Percentiles rank a stretch among this genome's conserved stretches.
Conservation (phyloP, 2,329 filamentous ascomycete species). For the Alternaria postmessia region DNA sequence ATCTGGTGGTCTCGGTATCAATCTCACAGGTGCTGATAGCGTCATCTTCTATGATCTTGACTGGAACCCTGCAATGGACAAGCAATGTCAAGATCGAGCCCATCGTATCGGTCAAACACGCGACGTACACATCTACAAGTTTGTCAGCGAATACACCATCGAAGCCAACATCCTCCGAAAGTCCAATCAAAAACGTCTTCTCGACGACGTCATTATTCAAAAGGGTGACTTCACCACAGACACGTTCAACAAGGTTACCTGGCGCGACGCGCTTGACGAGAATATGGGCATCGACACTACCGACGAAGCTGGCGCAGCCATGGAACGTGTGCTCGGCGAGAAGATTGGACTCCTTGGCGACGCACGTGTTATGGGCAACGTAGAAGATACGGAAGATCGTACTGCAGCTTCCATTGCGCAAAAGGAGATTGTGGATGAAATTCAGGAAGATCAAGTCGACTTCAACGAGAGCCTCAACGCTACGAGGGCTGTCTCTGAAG, state of each 20-base stretch:
- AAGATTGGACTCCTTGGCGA: constrained; percentile 64
- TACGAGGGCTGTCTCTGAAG: constrained; percentile 36
- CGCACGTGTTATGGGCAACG: constrained; percentile 80
- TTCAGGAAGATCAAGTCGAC: constrained; percentile 55
- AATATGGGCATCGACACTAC: constrained; percentile 49
- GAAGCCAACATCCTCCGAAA: constrained; percentile 98
- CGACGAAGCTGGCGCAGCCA: constrained; percentile 79
- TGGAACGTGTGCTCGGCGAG: constrained; percentile 82
- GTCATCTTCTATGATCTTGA: constrained; percentile 99
- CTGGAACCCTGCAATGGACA: constrained; percentile 99
- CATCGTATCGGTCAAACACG: constrained; percentile 97
- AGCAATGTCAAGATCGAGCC: constrained; percentile 96
- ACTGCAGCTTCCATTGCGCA: constrained; percentile 86
- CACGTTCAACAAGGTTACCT: constrained; percentile 81
- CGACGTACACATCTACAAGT: constrained; percentile 94
- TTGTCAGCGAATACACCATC: constrained; percentile 73
- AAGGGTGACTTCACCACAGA: constrained; percentile 98
- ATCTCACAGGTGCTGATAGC: constrained; percentile 93
- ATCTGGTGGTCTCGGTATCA: constrained; percentile 94
- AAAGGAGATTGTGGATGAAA: constrained; percentile 77
- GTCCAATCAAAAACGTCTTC: constrained; percentile 95
- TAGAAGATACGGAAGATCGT: constrained; percentile 92
- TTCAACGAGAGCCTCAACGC: constrained; percentile 45
- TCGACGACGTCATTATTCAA: constrained; percentile 98
- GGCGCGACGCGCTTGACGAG: constrained; percentile 71